Conservation (phyloP, 2,329 filamentous ascomycete genomes). For the Fusarium equiseti region DNA sequence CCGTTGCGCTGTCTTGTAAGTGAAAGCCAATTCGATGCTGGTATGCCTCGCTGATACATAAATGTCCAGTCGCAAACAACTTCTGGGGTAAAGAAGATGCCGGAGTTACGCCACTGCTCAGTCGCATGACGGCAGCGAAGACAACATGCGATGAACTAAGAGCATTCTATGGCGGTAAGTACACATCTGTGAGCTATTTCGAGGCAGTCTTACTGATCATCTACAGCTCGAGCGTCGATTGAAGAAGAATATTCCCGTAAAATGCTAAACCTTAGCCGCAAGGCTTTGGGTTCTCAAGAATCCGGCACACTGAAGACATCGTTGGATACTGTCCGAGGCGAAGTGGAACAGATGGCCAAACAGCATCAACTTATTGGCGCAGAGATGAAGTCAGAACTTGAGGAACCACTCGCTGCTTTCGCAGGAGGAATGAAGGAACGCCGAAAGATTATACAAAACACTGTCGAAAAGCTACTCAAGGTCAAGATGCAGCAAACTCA, state of each 20-base stretch:
- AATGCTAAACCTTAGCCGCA: constrained; percentile 85
- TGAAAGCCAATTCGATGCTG: background rate
- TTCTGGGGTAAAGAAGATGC: constrained; percentile 99
- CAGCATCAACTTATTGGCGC: constrained; percentile 89
- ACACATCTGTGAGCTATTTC: background rate
- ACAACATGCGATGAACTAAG: constrained; percentile 94
- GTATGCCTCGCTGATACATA: constrained; percentile 30
- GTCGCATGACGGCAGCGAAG: constrained; percentile 95
- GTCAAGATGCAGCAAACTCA: constrained; percentile 92
- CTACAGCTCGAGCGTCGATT: constrained; percentile 83
- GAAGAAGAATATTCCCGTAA: constrained; percentile 98
- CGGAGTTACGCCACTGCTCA: constrained; percentile 88
- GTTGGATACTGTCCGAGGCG: constrained; percentile 86
- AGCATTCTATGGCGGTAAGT: constrained; percentile 84
- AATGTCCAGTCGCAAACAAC: constrained; percentile 87
- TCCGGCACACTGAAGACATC: constrained; percentile 85
- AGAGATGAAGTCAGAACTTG: constrained; percentile 96
- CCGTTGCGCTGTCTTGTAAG: constrained; percentile 76
- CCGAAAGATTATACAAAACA: constrained; percentile 93
- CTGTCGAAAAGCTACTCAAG: constrained; percentile 94
- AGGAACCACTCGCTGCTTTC: constrained; percentile 93
- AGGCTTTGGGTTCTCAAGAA: constrained; percentile 90
- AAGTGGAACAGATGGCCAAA: constrained; percentile 94
- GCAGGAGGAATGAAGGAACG: constrained; percentile 96
- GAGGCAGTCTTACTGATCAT: background rate